Evolutionary conservation across 768 basidiomycete genomes (phyloP).

Genomic region (Suillus americanus): DNA sequence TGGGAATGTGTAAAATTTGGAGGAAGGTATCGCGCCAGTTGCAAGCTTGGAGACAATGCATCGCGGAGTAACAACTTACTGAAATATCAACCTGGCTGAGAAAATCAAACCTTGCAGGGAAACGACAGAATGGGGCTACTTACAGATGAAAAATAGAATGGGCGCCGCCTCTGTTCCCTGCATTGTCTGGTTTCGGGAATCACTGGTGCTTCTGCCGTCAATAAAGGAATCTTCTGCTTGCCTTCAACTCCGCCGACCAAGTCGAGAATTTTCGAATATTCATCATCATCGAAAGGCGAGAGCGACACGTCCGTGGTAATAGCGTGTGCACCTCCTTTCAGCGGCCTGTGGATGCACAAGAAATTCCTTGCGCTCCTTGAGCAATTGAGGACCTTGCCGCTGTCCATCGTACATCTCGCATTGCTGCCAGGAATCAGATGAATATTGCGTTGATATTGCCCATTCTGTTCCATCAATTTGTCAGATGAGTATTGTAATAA

Average conservation of each 20-base stretch:
- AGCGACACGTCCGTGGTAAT: not conserved
- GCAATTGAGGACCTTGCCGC: not conserved
- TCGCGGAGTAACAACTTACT: slow-evolving; percentile 25
- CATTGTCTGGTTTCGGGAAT: not conserved
- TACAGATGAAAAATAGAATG: slow-evolving; percentile 5
- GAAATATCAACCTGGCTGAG: slow-evolving; percentile 42
- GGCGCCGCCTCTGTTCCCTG: not conserved
- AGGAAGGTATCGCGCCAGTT: slow-evolving; percentile 20
- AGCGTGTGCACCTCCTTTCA: no score
- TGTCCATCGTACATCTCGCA: slow-evolving; percentile 1
- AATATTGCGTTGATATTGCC: not conserved
- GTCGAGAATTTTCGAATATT: not conserved
- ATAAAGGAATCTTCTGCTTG: not conserved
- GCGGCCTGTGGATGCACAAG: no score
- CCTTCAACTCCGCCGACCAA: slow-evolving; percentile 6
- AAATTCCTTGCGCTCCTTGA: slow-evolving; percentile 3
- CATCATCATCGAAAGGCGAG: slow-evolving; percentile 7
- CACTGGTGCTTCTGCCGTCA: not conserved
- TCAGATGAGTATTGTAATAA: not conserved
- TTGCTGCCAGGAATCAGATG: not conserved
- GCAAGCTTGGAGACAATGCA: slow-evolving; percentile 16
- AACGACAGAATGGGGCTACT: not conserved
- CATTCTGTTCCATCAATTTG: not conserved
- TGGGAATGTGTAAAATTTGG: slow-evolving; percentile 46
- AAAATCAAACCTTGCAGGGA: not conserved